A percentile compares a stretch with the other conserved stretches of the same genome.
Conservation (phyloP, 108 stramenopile species). For the Nannochloropsis granulata region DNA sequence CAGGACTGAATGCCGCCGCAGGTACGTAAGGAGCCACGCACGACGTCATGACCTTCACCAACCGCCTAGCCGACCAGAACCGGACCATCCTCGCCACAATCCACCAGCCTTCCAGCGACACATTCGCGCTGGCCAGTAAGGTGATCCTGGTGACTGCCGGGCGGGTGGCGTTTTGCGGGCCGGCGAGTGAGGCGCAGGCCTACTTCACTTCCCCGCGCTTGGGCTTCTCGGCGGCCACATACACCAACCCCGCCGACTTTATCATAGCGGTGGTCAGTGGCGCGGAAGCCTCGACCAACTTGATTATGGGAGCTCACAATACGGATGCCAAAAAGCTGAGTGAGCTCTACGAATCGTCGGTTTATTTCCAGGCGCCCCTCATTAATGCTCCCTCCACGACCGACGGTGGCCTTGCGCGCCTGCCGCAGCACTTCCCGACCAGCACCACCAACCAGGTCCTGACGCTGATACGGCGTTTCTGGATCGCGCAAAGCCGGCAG, state of each 20-base stretch:
- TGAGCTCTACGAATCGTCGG: neutral
- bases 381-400: neutral
- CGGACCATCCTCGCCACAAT: slow-evolving; percentile 42
- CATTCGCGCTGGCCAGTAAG: slow-evolving; percentile 14
- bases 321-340: neutral
- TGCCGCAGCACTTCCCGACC: neutral
- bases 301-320: neutral
- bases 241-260: neutral
- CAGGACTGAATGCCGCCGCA: slow-evolving; percentile 7
- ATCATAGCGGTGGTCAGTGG: neutral
- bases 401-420: neutral
- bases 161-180: slow-evolving; percentile 6
- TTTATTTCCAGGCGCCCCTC: neutral
- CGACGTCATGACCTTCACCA: slow-evolving; percentile 22
- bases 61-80: slow-evolving; percentile 34
- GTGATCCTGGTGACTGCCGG: slow-evolving; percentile 12
- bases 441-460: neutral
- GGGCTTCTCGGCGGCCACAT: neutral
- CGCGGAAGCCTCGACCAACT: neutral
- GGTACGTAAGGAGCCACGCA: neutral
- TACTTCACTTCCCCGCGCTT: neutral
- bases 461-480: neutral
- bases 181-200: neutral
- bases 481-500: neutral
- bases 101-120: slow-evolving; percentile 47